Evolutionary conservation across 2,329 filamentous ascomycete genomes (phyloP), one percentile per base, ranked within the genome.

Genomic region (Neophaeococcomyces mojaviensis): DNA sequence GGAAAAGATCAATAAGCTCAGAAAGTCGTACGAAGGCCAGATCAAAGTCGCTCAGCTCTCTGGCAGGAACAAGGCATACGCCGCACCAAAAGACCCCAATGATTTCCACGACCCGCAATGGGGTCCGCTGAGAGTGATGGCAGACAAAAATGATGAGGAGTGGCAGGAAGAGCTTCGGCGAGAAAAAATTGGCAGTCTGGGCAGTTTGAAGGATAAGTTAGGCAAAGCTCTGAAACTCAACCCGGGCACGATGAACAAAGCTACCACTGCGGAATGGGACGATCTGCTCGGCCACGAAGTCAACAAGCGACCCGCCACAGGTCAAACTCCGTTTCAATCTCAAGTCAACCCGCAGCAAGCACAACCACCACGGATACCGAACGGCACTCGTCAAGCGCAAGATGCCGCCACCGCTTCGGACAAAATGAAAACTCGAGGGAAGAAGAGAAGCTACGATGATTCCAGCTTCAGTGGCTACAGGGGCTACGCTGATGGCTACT

Each of bases 1-100:
- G 49, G 78, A 81, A 58, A 83, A 83, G 65, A 72, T 73, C 50
- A 81, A 82, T 63, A 76, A 77, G 59, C 67, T 83, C 34, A 69
- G 79, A 49, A 74, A 73, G 52, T 73, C 70, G 3, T 74, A 74
- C 50, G 71, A 73, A 57, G 70, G 70, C 34, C 71, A 73, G 54
- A 59, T 73, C 55, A 73, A 73, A 55, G 64, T 60, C 2, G 56
- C 73, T 36, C 64, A 64, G 8, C 57, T 74, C 30, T 63, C 70
- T 22, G 71, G 71, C 18, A 67, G 68, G 44, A 74, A 73, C 49
- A 71, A 72, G 46, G 61, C 69, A 1, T 63, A 68, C 28, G 72
- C 71, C 50, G 63, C 65, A 24, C 68, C 71, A 33, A 40, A 47
- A 31, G 51, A 53, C 10, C 48, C 55, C 44, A 49, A 53, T 48